These are phyloP conservation scores for Trichophyton benhamiae DNA, from an alignment of 2,329 filamentous ascomycete genomes.

Conservation along the genomic window DNA sequence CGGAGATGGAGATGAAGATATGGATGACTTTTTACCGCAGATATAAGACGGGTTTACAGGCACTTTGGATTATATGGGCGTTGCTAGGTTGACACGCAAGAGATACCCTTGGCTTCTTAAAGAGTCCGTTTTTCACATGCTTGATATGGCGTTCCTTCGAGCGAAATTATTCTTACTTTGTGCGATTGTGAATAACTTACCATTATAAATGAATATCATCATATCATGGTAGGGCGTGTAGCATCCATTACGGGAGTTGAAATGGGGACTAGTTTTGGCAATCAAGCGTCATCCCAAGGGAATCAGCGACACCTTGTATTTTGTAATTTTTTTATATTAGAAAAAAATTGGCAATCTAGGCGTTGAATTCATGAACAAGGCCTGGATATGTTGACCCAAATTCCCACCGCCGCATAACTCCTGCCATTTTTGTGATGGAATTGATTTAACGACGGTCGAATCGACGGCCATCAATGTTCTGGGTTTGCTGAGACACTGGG, in stretches of 20 bases:
- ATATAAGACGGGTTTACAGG: not conserved
- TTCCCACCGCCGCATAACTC: constrained; percentile 4
- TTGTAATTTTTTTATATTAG: constrained; percentile 19
- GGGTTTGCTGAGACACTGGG: constrained; percentile 67
- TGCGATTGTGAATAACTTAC: not conserved
- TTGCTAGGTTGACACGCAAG: not conserved
- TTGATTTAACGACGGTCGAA: constrained; percentile 35
- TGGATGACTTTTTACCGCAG: constrained; percentile 1
- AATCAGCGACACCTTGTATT: constrained; percentile 83
- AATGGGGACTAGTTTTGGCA: constrained; percentile 46
- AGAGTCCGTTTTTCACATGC: not conserved
- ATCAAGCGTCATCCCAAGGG: constrained; percentile 79
- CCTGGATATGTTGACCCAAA: constrained; percentile 2
- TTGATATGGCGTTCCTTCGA: not conserved
- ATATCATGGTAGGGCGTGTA: not conserved
- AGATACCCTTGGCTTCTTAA: not conserved
- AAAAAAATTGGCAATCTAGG: constrained; percentile 5
- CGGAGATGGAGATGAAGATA: constrained; percentile 1
- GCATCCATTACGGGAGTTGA: not conserved
- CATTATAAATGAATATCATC: not conserved
- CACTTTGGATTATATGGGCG: not conserved
- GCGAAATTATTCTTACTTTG: not conserved
- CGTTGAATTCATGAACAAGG: not conserved
- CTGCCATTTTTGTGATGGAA: constrained; percentile 4
- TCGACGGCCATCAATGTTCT: constrained; percentile 70